phyloP scores from a whole-genome alignment of 495 filamentous ascomycete species.

The Trichoderma reesei region DNA sequence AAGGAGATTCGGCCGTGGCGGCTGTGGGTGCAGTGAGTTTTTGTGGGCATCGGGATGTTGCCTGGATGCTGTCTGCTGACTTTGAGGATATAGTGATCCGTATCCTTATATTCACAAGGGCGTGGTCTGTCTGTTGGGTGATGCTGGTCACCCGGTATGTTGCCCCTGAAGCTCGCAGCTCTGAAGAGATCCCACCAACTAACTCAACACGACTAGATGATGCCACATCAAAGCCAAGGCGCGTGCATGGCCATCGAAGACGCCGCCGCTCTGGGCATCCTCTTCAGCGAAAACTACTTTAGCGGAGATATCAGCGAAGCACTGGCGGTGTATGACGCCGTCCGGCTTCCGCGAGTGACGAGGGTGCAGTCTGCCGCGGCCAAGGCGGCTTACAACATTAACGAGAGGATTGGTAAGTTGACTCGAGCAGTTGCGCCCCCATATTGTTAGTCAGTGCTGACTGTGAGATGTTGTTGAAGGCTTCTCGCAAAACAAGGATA shows the following conservation, averaged over 20 bases:
- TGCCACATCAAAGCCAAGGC: slow-evolving; percentile 39
- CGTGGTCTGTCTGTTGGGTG: slow-evolving; percentile 31
- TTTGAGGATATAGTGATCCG: slow-evolving; percentile 22
- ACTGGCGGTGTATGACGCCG: slow-evolving; percentile 40
- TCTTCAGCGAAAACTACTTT: slow-evolving; percentile 17
- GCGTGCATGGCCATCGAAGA: slow-evolving; percentile 37
- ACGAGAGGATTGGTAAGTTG: slow-evolving; percentile 35
- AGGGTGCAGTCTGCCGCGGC: slow-evolving; percentile 36
- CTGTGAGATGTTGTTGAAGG: slow-evolving; percentile 16
- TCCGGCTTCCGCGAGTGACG: slow-evolving; percentile 34
- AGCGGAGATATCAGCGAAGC: slow-evolving; percentile 29
- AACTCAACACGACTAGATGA: slow-evolving; percentile 24
- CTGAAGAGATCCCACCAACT: slow-evolving; percentile 16
- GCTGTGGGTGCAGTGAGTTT: slow-evolving; percentile 32
- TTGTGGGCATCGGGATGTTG: neutral
- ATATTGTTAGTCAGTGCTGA: neutral
- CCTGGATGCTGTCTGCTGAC: neutral
- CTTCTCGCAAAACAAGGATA: slow-evolving; percentile 37
- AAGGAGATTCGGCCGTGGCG: slow-evolving; percentile 41
- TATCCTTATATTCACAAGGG: slow-evolving; percentile 23
- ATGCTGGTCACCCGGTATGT: slow-evolving; percentile 39
- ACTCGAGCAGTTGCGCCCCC: neutral
- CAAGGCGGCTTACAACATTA: slow-evolving; percentile 40
- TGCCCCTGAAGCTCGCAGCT: slow-evolving; percentile 33
- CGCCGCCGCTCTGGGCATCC: slow-evolving; percentile 28